Conservation (phyloP, 495 filamentous ascomycete species). For the Cenococcum geophilum region DNA sequence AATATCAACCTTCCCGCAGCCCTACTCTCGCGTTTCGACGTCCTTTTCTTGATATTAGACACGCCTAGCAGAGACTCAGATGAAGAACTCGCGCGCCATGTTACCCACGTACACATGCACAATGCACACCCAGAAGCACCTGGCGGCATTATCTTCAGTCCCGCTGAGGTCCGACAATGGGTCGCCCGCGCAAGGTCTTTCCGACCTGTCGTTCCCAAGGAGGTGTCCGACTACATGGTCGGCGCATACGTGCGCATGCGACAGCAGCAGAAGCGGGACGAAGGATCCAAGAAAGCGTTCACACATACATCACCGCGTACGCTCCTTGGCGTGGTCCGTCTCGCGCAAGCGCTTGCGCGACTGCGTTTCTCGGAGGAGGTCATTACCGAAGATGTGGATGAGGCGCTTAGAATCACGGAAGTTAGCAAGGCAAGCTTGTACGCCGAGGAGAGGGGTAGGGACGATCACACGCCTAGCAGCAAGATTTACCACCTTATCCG, state of each 20-base stretch:
- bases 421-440: slow-evolving; percentile 84
- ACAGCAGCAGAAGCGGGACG: slow-evolving; percentile 79
- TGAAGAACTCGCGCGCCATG: slow-evolving; percentile 90
- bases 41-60: slow-evolving; percentile 94
- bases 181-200: slow-evolving; percentile 85
- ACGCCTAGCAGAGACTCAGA: slow-evolving; percentile 81
- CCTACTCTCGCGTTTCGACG: slow-evolving; percentile 90
- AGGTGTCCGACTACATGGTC: slow-evolving; percentile 89
- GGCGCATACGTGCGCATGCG: slow-evolving; percentile 92
- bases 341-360: slow-evolving; percentile 92
- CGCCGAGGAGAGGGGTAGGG: slow-evolving; percentile 53
- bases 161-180: slow-evolving; percentile 89
- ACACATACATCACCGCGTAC: slow-evolving; percentile 90
- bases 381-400: slow-evolving; percentile 88
- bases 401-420: slow-evolving; percentile 84
- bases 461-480: slow-evolving; percentile 73
- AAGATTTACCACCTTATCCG: slow-evolving; percentile 93
- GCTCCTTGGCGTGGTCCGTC: slow-evolving; percentile 81
- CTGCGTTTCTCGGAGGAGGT: slow-evolving; percentile 79
- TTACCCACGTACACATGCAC: slow-evolving; percentile 96
- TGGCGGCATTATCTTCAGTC: slow-evolving; percentile 67
- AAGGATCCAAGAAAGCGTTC: slow-evolving; percentile 82
- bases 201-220: slow-evolving; percentile 75
- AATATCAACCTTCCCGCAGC: slow-evolving; percentile 98
- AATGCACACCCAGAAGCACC: slow-evolving; percentile 79